Evolutionary conservation across 371 early-diverging fungal species (phyloP).

Genomic region (Lichtheimia hyalospora): DNA sequence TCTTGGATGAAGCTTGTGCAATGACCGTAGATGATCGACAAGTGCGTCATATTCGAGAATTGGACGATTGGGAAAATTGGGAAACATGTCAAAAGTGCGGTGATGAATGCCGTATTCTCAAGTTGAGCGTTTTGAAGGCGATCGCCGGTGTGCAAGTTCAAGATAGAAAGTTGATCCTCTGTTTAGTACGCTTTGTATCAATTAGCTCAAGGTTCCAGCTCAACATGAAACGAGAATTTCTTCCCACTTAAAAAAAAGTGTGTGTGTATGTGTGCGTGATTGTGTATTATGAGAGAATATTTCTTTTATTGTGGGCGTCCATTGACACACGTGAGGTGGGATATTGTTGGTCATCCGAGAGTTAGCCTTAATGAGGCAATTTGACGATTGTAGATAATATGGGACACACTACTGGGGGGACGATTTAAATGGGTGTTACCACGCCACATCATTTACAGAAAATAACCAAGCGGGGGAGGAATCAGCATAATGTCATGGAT

Average conservation of each 20-base stretch:
- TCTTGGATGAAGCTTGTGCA: slow-evolving; percentile 38
- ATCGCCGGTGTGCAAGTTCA: slow-evolving; percentile 36
- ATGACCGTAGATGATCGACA: slow-evolving; percentile 42
- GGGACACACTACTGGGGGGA: no score
- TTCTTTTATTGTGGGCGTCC: neutral
- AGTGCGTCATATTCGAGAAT: slow-evolving; percentile 19
- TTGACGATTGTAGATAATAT: neutral
- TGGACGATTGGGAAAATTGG: slow-evolving; percentile 20
- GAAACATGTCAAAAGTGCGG: slow-evolving; percentile 18
- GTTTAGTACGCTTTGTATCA: slow-evolving; percentile 42
- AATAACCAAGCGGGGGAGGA: no score
- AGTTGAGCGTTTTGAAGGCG: slow-evolving; percentile 25
- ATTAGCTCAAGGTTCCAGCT: slow-evolving; percentile 44
- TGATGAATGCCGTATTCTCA: slow-evolving; percentile 14
- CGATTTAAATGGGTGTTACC: no score
- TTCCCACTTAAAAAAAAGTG: slow-evolving; percentile 7
- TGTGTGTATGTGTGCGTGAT: no score
- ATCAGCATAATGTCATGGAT: no score
- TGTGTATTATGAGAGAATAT: slow-evolving; percentile 15
- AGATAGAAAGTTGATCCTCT: slow-evolving; percentile 25
- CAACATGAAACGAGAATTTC: slow-evolving; percentile 46
- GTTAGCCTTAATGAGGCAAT: no score
- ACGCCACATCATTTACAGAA: no score
- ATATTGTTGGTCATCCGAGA: no score
- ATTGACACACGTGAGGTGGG: neutral